phyloP scores from a whole-genome alignment of 352 stramenopile species.

The Poterioochromonas sp. region DNA sequence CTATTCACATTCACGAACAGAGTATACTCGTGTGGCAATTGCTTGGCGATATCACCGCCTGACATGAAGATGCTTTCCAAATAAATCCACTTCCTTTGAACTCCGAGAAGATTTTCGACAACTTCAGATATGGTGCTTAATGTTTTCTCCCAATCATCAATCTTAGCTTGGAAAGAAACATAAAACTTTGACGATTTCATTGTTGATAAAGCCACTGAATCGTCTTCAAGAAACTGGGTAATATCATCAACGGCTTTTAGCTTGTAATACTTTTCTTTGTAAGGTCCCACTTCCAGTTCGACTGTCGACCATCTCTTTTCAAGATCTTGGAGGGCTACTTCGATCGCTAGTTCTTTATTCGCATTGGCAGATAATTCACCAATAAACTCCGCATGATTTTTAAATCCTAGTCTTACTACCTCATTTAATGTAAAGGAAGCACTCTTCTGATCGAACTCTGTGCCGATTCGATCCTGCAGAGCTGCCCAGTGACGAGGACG shows the following conservation, averaged over 20 bases:
- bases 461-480: conserved; percentile 55
- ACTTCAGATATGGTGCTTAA: conserved; percentile 75
- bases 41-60: conserved; percentile 83
- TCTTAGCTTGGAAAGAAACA: conserved; percentile 68
- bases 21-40: conserved; percentile 59
- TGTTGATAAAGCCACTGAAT: conserved; percentile 76
- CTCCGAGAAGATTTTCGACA: conserved; percentile 68
- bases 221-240: conserved; percentile 63
- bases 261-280: conserved; percentile 84
- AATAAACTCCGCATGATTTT: conserved; percentile 77
- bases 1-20: conserved; percentile 71
- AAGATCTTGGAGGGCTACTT: conserved; percentile 70
- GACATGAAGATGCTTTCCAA: conserved; percentile 88
- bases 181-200: conserved; percentile 89
- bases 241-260: conserved; percentile 72
- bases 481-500: conserved; percentile 80
- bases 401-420: conserved; percentile 69
- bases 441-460: conserved; percentile 55
- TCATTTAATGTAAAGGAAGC: conserved; percentile 64
- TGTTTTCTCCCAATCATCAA: conserved; percentile 72
- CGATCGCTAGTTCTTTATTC: conserved; percentile 80
- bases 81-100: conserved; percentile 88
- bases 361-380: conserved; percentile 75
- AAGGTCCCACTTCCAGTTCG: conserved; percentile 75
- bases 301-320: conserved; percentile 70